Base-by-base conservation (phyloP, 1,284 basidiomycete genomes). In the Fistulina hepatica region DNA sequence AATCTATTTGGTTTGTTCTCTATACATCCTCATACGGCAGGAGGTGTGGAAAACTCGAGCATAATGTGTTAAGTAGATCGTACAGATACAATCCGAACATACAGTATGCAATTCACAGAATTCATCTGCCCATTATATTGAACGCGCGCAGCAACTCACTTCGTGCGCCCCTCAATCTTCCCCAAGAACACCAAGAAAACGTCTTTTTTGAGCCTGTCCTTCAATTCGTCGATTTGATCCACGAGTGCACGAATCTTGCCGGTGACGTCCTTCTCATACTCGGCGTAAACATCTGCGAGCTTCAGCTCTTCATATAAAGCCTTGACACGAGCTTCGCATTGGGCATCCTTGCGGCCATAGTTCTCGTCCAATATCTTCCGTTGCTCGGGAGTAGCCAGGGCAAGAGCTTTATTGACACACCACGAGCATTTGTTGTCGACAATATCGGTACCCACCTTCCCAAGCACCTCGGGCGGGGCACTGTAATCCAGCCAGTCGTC, bases 341-440 rank as follows among this genome's bases (percentile, higher is more conserved):
- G 54, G 1, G 72, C 46, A 50, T 81, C 69, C 64, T 95, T 97
- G 44, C 73, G 67, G 5, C 94, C 94, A 57, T 98, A 98, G 63
- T 92, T 89, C 27, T 71, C 76, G 49, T 92, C 74, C 22, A 70
- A 73, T 47, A 76, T 52, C 28, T 56, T 56, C 27, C 63, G 76
- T 69, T 72, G 89, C 56, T 53, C 64, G 1, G 71, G 61, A 2
- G 59, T 64, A 3, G 69, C 76, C 34, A 67, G 52, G 12, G 69
- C 64, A 44, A 98, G 71, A 21, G 92, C 94, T 13, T 79, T 80
- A 63, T 97, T 97, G 61, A 98, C 70, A 55, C 84, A 83, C 95
- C 94, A 98, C 27, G 85, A 88, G 65, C 95, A 98, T 66, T 98
- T 98, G 76, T 97, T 97, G 65, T 98, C 94, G 41, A 95, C 62